A percentile compares a stretch with the other conserved stretches of the same genome.
Conservation (phyloP, 345 rosid genomes). For the Citrus inodora region DNA sequence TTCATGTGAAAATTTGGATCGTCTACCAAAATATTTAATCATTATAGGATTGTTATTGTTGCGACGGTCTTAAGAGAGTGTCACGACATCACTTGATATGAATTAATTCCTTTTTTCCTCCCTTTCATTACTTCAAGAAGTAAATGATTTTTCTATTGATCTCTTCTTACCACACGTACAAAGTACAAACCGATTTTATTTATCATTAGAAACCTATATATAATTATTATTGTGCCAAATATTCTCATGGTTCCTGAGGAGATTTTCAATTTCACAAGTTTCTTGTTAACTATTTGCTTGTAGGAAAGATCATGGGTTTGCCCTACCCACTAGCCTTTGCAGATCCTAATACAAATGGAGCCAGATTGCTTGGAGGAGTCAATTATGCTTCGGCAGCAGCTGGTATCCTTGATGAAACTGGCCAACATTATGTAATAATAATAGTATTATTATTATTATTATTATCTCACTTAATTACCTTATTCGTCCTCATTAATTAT, state of each 20-base stretch:
- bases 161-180: too few relatives aligned
- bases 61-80: too few relatives aligned
- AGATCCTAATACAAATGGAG: slow-evolving; percentile 58
- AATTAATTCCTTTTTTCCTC: too few relatives aligned
- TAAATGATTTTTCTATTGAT: too few relatives aligned
- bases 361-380: slow-evolving; percentile 58
- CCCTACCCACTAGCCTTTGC: slow-evolving; percentile 63
- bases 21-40: neutral
- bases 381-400: slow-evolving; percentile 93
- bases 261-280: neutral
- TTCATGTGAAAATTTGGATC: too few relatives aligned
- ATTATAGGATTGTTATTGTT: too few relatives aligned
- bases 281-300: neutral
- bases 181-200: too few relatives aligned
- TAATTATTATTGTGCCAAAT: too few relatives aligned
- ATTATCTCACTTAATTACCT: neutral
- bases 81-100: too few relatives aligned
- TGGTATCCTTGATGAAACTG: slow-evolving; percentile 82
- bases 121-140: too few relatives aligned
- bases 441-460: too few relatives aligned
- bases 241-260: neutral
- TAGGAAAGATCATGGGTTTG: slow-evolving; percentile 62
- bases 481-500: neutral
- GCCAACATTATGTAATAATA: slow-evolving; percentile 53
- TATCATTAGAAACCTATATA: too few relatives aligned